Percentiles rank a stretch among this genome's conserved stretches.
phyloP scores from a whole-genome alignment of 2,329 filamentous ascomycete species.

The Ceratocystis ficicola region DNA sequence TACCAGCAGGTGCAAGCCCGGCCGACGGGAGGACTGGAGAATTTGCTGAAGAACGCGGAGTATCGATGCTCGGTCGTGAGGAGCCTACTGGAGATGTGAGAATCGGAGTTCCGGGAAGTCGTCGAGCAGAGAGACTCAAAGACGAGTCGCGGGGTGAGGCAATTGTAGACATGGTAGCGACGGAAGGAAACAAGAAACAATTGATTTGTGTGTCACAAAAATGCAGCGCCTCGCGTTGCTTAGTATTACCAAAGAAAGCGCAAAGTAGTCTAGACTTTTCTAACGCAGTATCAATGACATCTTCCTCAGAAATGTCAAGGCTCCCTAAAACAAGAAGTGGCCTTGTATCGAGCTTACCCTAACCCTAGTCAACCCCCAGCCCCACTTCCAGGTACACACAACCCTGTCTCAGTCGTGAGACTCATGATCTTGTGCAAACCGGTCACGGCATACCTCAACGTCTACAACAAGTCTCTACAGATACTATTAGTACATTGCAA shows the following conservation, averaged over 20 bases:
- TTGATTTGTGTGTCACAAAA: not conserved
- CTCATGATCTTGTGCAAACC: no score
- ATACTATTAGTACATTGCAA: constrained; percentile 19
- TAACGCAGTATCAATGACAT: constrained; percentile 5
- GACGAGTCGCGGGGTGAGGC: constrained; percentile 49
- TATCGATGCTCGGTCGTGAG: constrained; percentile 60
- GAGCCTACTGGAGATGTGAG: constrained; percentile 54
- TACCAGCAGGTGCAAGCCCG: constrained; percentile 24
- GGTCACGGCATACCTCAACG: no score
- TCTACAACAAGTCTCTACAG: no score
- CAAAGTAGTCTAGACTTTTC: no score
- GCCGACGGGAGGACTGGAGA: constrained; percentile 34
- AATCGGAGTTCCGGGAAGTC: constrained; percentile 38
- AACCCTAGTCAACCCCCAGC: not conserved
- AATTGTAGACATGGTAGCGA: constrained; percentile 48
- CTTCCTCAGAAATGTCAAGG: constrained; percentile 6
- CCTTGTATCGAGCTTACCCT: not conserved
- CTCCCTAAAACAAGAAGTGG: not conserved
- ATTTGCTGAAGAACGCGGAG: constrained; percentile 45
- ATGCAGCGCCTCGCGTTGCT: not conserved
- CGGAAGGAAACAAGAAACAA: not conserved
- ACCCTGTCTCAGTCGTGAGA: no score
- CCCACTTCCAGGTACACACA: constrained; percentile 5
- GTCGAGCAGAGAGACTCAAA: constrained; percentile 34
- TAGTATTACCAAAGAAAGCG: not conserved